Base-by-base conservation (phyloP, 345 rosid genomes). In the Populus nigra region DNA sequence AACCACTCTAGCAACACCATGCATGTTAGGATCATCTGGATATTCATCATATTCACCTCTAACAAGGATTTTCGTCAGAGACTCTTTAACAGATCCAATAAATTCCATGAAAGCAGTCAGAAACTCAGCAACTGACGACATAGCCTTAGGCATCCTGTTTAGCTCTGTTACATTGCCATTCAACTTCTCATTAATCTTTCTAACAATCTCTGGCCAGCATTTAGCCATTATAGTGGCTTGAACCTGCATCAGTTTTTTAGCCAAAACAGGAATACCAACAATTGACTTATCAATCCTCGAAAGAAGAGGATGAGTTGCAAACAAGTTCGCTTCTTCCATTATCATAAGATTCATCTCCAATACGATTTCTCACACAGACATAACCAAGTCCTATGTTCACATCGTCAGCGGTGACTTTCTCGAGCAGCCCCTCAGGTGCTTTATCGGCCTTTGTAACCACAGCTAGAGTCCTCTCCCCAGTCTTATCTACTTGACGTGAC, bases 361-460 rank as follows among this genome's bases (percentile, higher is more conserved):
- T 82, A 5, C 87, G 80, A 62, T 88, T 79, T 76, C 90, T 81
- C 1, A 88, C 90, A 25, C 89, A 87, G 0, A 86, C 86, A 47
- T 90, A 87, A 18, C 93, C 90, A 0, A 88, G 83, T 1, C 89
- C 90, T 3, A 88, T 87, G 1, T 70, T 85, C 33, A 87, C 90
- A 75, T 90, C 91, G 35, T 90, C 88, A 2, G 87, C 80, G 0
- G 73, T 78, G 0, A 90, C 88, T 74, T 90, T 88, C 80, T 87
- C 83, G 17, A 73, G 74, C 25, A 87, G 71, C 1, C 89, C 91
- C 79, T 90, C 89, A 0, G 90, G 89, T 1, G 89, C 80, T 78
- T 69, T 88, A 5, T 89, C 92, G 0, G 87, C 85, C 27, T 88
- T 82, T 1, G 93, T 88, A 0, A 89, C 94, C 1, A 85, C 90